These are phyloP conservation scores for Tieghemostelium lacteum DNA, from an alignment of 78 protist genomes.

Conservation along the genomic window DNA sequence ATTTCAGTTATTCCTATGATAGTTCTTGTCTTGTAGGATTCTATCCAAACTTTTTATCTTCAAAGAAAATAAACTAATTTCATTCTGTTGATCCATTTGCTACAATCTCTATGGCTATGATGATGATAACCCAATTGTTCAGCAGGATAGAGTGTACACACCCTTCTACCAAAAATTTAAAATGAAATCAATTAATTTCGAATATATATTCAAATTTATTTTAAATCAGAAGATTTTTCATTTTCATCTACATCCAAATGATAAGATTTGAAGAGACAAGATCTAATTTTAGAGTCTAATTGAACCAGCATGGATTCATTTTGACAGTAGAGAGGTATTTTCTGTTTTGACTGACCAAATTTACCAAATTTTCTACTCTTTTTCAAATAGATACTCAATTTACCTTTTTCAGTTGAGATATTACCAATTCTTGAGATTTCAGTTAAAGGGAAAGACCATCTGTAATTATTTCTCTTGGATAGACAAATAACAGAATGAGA, in stretches of 20 bases:
- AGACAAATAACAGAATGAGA: conserved; percentile 46
- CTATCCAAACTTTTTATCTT: too few species aligned
- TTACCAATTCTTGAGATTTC: conserved; percentile 41
- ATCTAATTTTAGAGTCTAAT: conserved; percentile 39
- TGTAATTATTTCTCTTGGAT: conserved; percentile 40
- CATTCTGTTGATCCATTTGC: too few species aligned
- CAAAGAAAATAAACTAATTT: too few species aligned
- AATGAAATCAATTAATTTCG: too few species aligned
- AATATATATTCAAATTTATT: too few species aligned
- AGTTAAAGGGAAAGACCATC: conserved; percentile 74
- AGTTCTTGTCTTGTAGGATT: too few species aligned
- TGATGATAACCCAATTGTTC: too few species aligned
- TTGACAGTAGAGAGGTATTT: conserved; percentile 42
- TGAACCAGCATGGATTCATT: conserved; percentile 37
- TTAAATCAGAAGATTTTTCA: too few species aligned
- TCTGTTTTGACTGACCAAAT: conserved; percentile 24
- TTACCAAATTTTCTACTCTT: conserved; percentile 28
- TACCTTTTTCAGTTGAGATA: background rate
- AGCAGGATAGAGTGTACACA: too few species aligned
- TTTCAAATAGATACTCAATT: conserved; percentile 53
- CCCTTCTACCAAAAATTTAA: too few species aligned
- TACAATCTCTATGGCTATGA: too few species aligned
- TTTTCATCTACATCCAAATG: conserved; percentile 37
- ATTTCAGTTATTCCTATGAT: too few species aligned
- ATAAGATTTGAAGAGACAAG: conserved; percentile 59